Base-by-base conservation (phyloP, 192 early-diverging fungal species). In the Entomortierella lignicola region DNA sequence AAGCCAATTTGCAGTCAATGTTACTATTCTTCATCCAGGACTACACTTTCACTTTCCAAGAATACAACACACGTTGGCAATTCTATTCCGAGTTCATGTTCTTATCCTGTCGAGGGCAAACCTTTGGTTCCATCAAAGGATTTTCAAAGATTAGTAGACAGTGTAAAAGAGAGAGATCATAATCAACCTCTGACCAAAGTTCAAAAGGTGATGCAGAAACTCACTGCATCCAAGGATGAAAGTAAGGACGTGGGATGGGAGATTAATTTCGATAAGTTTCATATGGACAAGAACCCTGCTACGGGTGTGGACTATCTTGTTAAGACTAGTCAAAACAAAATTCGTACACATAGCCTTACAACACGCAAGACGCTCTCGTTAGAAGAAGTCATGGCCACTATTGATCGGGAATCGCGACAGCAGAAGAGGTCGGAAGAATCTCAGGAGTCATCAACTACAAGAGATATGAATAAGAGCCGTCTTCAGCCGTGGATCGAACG, bases 1-100 rank as follows among this genome's bases (percentile, higher is more conserved):
- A 58, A 54, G 31, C 75, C 75, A 1, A 70, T 70, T 27, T 79
- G 75, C n/a, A 34, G 37, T 55, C 68, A 79, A 13, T 79, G 75
- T 30, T 61, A 48, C 30, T 48, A 74, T 34, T 74, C 63, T 2
- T 60, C 58, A 0, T 34, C 63, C 15, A 12, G 27, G 23, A 48
- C 21, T 5, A 47, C 69, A 47, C 50, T 15, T 10, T 55, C 69
- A 6, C 25, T 62, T 20, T 47, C 39, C 15, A 63, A 12, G 23
- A 31, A 41, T 10, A n/a, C 48, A 52, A 0, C 47, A 17, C 20
- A 55, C 7, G 0, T 29, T 32, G 29, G 20, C 1, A 34, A 18
- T 1, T 5, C 58, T 7, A 43, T 25, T 20, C 21, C 57, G 2
- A 62, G 27, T 2, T 56, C 61, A 42, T 77, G 73, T 21, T 77